Conservation (phyloP, 2,329 filamentous ascomycete genomes). For the Pseudogymnoascus sp. region DNA sequence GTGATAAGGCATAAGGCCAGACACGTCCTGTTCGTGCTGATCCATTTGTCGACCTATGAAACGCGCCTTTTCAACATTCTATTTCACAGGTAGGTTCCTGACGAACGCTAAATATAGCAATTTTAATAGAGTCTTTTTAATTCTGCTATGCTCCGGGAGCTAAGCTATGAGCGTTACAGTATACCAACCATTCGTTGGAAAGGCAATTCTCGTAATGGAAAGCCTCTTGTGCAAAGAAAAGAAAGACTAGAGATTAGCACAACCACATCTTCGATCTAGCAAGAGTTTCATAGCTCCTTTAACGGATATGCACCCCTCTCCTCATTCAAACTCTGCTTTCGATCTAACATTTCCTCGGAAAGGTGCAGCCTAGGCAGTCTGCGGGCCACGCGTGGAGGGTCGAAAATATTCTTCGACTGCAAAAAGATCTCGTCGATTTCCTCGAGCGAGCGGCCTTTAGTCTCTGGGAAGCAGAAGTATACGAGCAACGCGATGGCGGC, state of each 20-base stretch:
- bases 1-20: too few species aligned
- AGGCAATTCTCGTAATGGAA: not conserved
- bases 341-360: not conserved
- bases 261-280: not conserved
- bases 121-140: not conserved
- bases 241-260: not conserved
- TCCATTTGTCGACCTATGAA: too few species aligned
- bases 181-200: not conserved
- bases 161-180: not conserved
- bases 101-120: not conserved
- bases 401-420: constrained; percentile 14
- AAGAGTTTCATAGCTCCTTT: not conserved
- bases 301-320: not conserved
- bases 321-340: not conserved
- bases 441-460: constrained; percentile 14
- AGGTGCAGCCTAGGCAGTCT: constrained; percentile 12
- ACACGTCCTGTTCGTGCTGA: too few species aligned
- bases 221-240: not conserved
- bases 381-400: constrained; percentile 14
- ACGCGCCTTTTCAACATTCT: not conserved
- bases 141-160: not conserved
- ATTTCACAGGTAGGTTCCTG: not conserved
- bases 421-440: constrained; percentile 17
- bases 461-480: constrained; percentile 16
- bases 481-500: constrained; percentile 5